Evolutionary conservation across 306 rosid species (phyloP), one percentile per base, ranked within the genome.

Genomic region (Cicer judaicum): DNA sequence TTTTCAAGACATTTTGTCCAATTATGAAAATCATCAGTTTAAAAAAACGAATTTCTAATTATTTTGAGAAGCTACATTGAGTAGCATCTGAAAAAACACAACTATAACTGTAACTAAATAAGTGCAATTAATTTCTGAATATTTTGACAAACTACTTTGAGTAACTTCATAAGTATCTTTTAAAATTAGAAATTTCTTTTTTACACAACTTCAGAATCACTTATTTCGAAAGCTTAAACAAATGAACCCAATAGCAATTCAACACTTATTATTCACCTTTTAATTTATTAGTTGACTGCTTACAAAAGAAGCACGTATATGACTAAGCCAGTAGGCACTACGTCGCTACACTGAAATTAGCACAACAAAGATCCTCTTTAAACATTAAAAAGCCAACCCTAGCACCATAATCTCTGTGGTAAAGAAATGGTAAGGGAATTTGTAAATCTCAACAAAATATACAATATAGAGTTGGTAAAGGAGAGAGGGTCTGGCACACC

Each of bases 301-400:
- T 42, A 59, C 14, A 47, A 14, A 11, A 15, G 36, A 41, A 6
- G 7, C 2, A 53, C 11, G 19, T 54, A 54, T n/a, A 66, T 2
- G 36, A 77, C 44, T 36, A 47, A 56, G 62, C 43, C 42, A 49
- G 14, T 41, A 50, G 71, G 74, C 64, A 53, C 9, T 34, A 10
- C 16, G 52, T 41, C 43, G 39, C 12, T 18, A 6, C 64, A 43
- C 42, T 8, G 60, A 78, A 40, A 41, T 38, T 24, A 53, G 50
- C 48, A 44, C 44, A 54, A 13, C 43, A 64, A 64, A 64, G 50
- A 18, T 41, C 8, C 10, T 9, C 39, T 72, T 53, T 48, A 49
- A 70, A 67, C 56, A 78, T 15, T 21, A 29, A n/a, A 43, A 69
- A 64, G 69, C 78, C 62, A 10, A 64, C 38, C 69, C 66, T 69